Base-by-base conservation (phyloP, 192 early-diverging fungal genomes). In the Coemansia sp. region DNA sequence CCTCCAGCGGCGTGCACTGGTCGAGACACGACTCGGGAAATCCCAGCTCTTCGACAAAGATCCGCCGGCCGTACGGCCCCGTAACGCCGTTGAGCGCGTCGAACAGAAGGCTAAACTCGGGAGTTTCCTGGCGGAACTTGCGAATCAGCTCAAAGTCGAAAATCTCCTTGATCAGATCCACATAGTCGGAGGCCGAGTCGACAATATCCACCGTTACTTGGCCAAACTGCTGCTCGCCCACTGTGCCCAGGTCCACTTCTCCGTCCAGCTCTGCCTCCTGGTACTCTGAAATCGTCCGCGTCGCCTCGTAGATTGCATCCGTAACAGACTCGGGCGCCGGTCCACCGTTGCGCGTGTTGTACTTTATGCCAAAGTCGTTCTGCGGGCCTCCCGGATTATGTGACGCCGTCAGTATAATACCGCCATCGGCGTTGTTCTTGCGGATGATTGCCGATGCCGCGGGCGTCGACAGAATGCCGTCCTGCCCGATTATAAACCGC, bases 291-390 rank as follows among this genome's bases (percentile, higher is more conserved):
- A 97, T 81, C 25, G 83, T 78, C 71, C 90, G 90, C 14, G 94
- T 87, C 53, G 89, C 85, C 63, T 87, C 84, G 81, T 93, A 96
- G 54, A 98, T 97, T 60, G 86, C 87, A 73, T 98, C 88, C 2
- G 96, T 98, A 47, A 98, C 88, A n/a, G 73, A 70, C 74, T 98
- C 97, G 11, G 97, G 95, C 25, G 97, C 97, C 19, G 97, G 94
- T 23, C 94, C 97, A 51, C 97, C 97, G 76, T 96, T 98, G 85
- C 85, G 82, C 64, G 90, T 89, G 81, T 98, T 98, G 82, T 93
- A 98, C 82, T 98, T 98, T 78, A 98, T 95, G 54, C 97, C 97
- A 87, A 98, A 98, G 78, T 98, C 97, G 65, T 93, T 90, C 28
- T 94, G 84, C 23, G 97, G 97, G 51, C 97, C 97, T 53, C 97